Evolutionary conservation across 202 grass and related monocot species (phyloP).

Genomic region (Carex arenaria): DNA sequence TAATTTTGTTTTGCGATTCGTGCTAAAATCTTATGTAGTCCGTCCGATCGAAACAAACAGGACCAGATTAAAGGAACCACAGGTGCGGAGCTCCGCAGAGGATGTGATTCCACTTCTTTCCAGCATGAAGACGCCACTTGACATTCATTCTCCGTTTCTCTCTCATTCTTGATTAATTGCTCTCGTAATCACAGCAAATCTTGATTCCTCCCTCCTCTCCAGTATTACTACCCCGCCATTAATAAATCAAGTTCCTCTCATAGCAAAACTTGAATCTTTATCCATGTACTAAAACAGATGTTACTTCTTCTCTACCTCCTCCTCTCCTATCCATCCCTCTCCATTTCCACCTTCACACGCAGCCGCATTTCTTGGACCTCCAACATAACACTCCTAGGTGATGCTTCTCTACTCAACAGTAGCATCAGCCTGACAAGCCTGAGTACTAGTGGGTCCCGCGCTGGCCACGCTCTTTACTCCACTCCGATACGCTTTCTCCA

Average conservation of each 20-base stretch:
- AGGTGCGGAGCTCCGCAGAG: no score
- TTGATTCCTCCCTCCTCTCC: neutral
- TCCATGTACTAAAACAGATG: constrained; percentile 6
- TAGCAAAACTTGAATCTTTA: constrained; percentile 23
- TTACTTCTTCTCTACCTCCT: constrained; percentile 7
- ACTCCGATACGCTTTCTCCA: constrained; percentile 47
- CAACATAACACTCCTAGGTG: constrained; percentile 74
- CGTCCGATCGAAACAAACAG: no score
- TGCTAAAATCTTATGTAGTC: no score
- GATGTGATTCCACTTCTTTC: no score
- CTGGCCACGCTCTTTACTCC: constrained; percentile 57
- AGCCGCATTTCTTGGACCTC: constrained; percentile 53
- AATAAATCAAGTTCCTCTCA: neutral
- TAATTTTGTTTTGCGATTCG: no score
- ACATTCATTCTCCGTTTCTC: neutral
- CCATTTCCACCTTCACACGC: constrained; percentile 22
- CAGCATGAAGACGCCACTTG: neutral
- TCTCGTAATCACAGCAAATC: neutral
- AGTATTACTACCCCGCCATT: neutral
- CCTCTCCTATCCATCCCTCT: constrained; percentile 13
- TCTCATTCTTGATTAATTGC: neutral
- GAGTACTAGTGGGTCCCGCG: constrained; percentile 22
- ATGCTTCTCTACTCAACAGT: constrained; percentile 47
- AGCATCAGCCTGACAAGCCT: constrained; percentile 39
- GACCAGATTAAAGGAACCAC: no score